phyloP scores from a whole-genome alignment of 2,329 filamentous ascomycete species.

The Teratosphaeria zuluensis region DNA sequence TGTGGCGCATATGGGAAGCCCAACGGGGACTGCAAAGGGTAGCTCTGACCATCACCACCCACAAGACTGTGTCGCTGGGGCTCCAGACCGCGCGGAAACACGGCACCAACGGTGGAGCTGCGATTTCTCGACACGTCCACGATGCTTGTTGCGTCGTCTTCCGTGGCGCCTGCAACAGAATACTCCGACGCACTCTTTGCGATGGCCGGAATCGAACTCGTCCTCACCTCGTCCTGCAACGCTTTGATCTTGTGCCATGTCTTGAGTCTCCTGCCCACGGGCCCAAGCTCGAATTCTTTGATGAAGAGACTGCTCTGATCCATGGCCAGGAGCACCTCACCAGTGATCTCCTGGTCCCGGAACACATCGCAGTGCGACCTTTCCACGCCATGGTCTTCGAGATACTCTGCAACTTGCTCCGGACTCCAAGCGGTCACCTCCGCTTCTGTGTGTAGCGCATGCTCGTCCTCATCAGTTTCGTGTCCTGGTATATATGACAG shows the following conservation, averaged over 20 bases:
- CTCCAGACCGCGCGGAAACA: constrained; percentile 9
- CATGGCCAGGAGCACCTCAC: constrained; percentile 88
- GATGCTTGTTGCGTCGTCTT: constrained; percentile 24
- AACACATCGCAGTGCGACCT: constrained; percentile 89
- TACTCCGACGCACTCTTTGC: constrained; percentile 31
- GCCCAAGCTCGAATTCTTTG: constrained; percentile 88
- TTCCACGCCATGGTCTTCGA: constrained; percentile 78
- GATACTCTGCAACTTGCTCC: constrained; percentile 75
- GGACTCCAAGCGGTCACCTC: constrained; percentile 76
- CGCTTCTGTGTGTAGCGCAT: constrained; percentile 54
- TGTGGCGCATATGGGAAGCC: not conserved
- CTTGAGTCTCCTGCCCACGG: constrained; percentile 78
- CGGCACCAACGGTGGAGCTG: constrained; percentile 31
- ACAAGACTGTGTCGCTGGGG: constrained; percentile 2
- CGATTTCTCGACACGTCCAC: constrained; percentile 38
- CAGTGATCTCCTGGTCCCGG: constrained; percentile 87
- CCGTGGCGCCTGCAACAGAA: constrained; percentile 23
- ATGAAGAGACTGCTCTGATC: constrained; percentile 91
- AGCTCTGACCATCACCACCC: constrained; percentile 9
- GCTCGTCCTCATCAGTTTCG: constrained; percentile 90
- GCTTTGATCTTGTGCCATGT: constrained; percentile 96
- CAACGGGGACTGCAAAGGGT: constrained; percentile 1
- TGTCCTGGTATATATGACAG: constrained; percentile 88
- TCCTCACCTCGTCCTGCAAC: constrained; percentile 76
- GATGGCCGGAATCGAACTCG: constrained; percentile 37